A percentile compares a stretch with the other conserved stretches of the same genome.
phyloP scores from a whole-genome alignment of 2,329 filamentous ascomycete species.

The Coniochaeta ligniaria region DNA sequence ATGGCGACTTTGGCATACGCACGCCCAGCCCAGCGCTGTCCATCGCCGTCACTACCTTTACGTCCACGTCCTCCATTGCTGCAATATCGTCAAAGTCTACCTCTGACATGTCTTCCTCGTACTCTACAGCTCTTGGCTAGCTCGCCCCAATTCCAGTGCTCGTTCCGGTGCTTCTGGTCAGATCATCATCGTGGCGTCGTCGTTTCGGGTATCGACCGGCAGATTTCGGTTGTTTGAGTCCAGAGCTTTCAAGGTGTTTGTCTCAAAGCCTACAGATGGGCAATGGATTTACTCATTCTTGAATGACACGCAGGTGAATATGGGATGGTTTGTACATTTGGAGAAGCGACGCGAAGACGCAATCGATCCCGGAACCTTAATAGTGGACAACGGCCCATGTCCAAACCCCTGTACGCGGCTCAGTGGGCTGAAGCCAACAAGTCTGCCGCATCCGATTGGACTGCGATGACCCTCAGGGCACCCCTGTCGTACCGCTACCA shows the following conservation, averaged over 20 bases:
- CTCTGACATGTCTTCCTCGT: constrained; percentile 11
- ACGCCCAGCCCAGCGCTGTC: constrained; percentile 3
- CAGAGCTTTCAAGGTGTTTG: not conserved
- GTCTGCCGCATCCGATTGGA: not conserved
- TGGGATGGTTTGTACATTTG: not conserved
- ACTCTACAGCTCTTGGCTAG: not conserved
- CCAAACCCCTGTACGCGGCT: too few relatives aligned
- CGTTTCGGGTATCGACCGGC: not conserved
- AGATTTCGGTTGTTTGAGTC: not conserved
- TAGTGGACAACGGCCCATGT: too few relatives aligned
- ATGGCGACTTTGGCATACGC: constrained; percentile 25
- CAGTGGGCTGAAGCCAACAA: too few relatives aligned
- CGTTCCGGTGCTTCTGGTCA: not conserved
- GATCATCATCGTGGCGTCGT: not conserved
- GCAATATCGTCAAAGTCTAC: constrained; percentile 23
- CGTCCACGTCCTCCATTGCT: constrained; percentile 22
- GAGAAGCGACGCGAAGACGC: not conserved
- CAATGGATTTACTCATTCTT: too few relatives aligned
- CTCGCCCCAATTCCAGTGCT: not conserved
- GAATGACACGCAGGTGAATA: not conserved
- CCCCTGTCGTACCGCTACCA: not conserved
- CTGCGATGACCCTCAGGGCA: too few relatives aligned
- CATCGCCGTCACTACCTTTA: constrained; percentile 6
- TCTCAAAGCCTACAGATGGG: not conserved
- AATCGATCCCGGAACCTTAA: too few relatives aligned